phyloP scores from a whole-genome alignment of 2,329 filamentous ascomycete species.

The Fusarium azukiicola region DNA sequence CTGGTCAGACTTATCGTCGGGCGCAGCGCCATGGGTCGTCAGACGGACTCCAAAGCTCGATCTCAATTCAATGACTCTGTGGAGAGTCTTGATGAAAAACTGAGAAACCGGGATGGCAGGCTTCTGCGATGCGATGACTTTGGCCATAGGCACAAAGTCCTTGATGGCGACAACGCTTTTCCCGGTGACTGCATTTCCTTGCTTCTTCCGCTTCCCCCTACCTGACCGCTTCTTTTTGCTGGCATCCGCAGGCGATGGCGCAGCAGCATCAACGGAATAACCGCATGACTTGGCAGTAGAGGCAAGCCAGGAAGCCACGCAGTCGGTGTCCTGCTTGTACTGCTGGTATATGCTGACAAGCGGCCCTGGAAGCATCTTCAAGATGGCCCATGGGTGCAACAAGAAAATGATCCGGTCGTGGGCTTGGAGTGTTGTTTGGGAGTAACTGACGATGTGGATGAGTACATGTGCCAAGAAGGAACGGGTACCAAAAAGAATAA shows the following conservation, averaged over 20 bases:
- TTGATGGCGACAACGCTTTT: conserved; percentile 20
- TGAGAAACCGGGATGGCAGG: neutral
- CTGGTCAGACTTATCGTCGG: neutral
- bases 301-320: neutral
- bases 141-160: conserved; percentile 25
- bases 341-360: neutral
- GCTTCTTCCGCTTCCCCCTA: conserved; percentile 7
- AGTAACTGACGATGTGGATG: too few relatives aligned
- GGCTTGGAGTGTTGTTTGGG: too few relatives aligned
- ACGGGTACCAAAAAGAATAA: too few relatives aligned
- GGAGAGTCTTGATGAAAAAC: neutral
- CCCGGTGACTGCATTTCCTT: neutral
- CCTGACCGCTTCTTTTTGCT: conserved; percentile 1
- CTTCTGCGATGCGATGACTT: neutral
- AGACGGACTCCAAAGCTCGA: neutral
- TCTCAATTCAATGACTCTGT: neutral
- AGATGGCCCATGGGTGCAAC: neutral
- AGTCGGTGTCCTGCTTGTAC: neutral
- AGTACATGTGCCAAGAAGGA: too few relatives aligned
- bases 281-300: neutral
- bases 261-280: neutral
- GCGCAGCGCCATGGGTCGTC: neutral
- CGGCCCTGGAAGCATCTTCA: neutral
- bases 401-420: too few relatives aligned
- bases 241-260: neutral